Evolutionary conservation across 2,329 filamentous ascomycete genomes (phyloP).

Genomic region (Epichloe sp.): DNA sequence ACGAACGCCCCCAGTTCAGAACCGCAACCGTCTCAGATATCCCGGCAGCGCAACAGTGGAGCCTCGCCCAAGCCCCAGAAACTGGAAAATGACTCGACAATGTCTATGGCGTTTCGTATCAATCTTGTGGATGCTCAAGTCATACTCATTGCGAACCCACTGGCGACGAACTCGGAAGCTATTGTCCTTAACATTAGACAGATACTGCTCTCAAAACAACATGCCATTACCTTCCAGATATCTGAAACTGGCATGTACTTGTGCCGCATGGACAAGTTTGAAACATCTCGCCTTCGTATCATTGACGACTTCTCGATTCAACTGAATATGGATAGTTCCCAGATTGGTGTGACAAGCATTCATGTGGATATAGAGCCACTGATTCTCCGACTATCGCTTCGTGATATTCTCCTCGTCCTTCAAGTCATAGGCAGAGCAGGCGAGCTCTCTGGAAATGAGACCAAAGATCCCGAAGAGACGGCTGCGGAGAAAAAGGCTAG

Average conservation of each 20-base stretch:
- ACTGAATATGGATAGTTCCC: constrained; percentile 66
- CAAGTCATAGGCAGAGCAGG: constrained; percentile 87
- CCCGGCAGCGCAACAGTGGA: constrained; percentile 12
- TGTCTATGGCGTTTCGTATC: constrained; percentile 75
- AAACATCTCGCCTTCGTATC: constrained; percentile 78
- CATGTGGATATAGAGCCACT: constrained; percentile 82
- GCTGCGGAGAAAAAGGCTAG: constrained; percentile 41
- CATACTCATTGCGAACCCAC: constrained; percentile 89
- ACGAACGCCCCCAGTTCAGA: constrained; percentile 23
- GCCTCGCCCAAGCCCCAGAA: not conserved
- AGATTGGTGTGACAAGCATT: constrained; percentile 57
- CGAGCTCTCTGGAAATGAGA: constrained; percentile 61
- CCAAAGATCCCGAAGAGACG: constrained; percentile 26
- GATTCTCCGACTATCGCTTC: constrained; percentile 76
- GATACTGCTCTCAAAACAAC: constrained; percentile 82
- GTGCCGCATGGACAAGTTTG: constrained; percentile 96
- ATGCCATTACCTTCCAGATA: constrained; percentile 85
- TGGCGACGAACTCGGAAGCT: constrained; percentile 81
- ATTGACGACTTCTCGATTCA: constrained; percentile 94
- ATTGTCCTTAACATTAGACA: constrained; percentile 94
- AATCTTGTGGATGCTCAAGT: constrained; percentile 95
- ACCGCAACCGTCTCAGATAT: constrained; percentile 14
- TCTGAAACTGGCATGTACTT: constrained; percentile 96
- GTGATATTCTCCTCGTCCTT: constrained; percentile 86
- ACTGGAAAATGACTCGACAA: constrained; percentile 24